Evolutionary conservation across 2,329 filamentous ascomycete species (phyloP), one percentile per base, ranked within the genome.

Genomic region (Epichloe gansuensis): DNA sequence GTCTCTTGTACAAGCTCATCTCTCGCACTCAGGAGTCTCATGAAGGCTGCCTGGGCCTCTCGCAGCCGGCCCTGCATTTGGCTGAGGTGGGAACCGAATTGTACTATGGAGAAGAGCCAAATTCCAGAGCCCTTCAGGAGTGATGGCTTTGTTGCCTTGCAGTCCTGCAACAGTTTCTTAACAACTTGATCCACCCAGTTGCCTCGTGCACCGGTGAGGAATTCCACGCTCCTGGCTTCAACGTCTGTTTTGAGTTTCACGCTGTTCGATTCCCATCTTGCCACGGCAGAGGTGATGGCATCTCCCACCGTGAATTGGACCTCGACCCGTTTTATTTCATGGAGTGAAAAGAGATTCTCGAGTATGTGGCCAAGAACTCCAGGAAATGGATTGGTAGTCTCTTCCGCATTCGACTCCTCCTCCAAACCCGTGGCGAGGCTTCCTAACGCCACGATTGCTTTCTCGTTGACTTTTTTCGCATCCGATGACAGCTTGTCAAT

Each of bases 1-100:
- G 89, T 94, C 68, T 98, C 93, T 66, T 98, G 93, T 0, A 97
- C 89, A 8, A 97, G 78, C 63, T 97, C 90, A 61, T 98, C 93
- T 21, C 90, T 80, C 53, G 94, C 89, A 15, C 84, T 85, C 12
- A 98, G 76, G 34, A 96, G 83, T 27, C 84, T 77, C 74, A 94
- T 90, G 66, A 98, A 98, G 0, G 89, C 86, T 38, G 78, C 78
- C 66, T 98, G 93, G 53, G 85, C 89, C 59, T 89, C 80, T 48
- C 87, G 77, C 40, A 98, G 73, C 12, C 82, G 80, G 4, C 74
- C 71, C 62, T 94, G 87, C 5, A 97, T 77, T 56, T 87, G 80
- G 3, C 72, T 64, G n/a, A 89, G 71, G 57, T 90, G 83, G 0
- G 89, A 89, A 63, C 89, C 94, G 66, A 93, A 89, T 63, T 96